These are phyloP conservation scores for Aspergillus terreus DNA, from an alignment of 2,329 filamentous ascomycete genomes.

Conservation along the genomic window DNA sequence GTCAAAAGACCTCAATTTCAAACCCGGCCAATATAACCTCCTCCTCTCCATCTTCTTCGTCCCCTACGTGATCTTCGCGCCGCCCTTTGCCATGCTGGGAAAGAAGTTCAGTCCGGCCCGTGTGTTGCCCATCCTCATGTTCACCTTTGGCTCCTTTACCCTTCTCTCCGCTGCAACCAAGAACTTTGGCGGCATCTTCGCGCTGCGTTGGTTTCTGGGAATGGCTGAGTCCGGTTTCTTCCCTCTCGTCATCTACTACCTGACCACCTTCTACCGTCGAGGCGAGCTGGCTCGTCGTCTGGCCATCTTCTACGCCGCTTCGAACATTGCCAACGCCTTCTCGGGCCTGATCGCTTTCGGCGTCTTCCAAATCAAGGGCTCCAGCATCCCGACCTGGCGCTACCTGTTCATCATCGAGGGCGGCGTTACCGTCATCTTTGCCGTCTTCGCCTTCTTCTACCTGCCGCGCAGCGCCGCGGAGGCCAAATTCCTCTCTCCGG, in stretches of 20 bases:
- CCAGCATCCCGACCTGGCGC: constrained; percentile 48
- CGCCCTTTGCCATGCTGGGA: constrained; percentile 62
- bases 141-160: constrained; percentile 63
- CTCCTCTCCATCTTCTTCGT: constrained; percentile 71
- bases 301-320: constrained; percentile 72
- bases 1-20: constrained; percentile 52
- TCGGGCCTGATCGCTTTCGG: constrained; percentile 58
- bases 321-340: constrained; percentile 68
- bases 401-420: constrained; percentile 58
- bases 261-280: constrained; percentile 66
- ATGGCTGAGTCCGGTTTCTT: constrained; percentile 68
- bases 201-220: constrained; percentile 66
- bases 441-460: constrained; percentile 65
- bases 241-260: constrained; percentile 63
- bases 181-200: constrained; percentile 64
- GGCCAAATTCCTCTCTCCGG: constrained; percentile 61
- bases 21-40: constrained; percentile 63
- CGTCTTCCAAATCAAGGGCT: constrained; percentile 56
- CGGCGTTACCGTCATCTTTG: constrained; percentile 56
- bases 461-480: constrained; percentile 62
- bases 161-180: constrained; percentile 54
- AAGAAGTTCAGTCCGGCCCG: constrained; percentile 64
- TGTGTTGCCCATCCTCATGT: constrained; percentile 66
- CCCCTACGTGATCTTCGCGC: constrained; percentile 68
- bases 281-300: constrained; percentile 67